Percentiles rank a stretch among this genome's conserved stretches.
These are phyloP conservation scores for Pythium plurisporium DNA, from an alignment of 352 stramenopile genomes.

Conservation along the genomic window DNA sequence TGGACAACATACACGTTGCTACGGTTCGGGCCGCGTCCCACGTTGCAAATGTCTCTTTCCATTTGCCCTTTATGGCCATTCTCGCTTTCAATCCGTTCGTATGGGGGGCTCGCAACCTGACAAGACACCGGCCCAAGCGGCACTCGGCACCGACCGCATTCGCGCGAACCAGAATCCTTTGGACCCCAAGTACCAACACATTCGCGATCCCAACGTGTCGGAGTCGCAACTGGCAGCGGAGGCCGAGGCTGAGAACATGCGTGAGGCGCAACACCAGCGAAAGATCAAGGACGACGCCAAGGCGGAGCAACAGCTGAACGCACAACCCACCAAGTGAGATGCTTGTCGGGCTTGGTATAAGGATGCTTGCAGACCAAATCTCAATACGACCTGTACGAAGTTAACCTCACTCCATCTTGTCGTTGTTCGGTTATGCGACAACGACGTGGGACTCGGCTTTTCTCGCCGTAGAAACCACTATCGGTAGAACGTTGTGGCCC, in stretches of 20 bases:
- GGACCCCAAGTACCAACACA: slow-evolving; percentile 1
- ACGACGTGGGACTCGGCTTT: not conserved
- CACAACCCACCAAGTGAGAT: not conserved
- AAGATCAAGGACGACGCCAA: not conserved
- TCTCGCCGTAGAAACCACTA: no score
- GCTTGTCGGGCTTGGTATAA: no score
- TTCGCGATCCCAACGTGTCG: not conserved
- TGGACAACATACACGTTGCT: not conserved
- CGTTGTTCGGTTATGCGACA: not conserved
- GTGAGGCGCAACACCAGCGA: not conserved
- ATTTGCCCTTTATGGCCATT: not conserved
- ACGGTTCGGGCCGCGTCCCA: not conserved
- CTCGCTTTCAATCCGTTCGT: not conserved
- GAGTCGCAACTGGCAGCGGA: slow-evolving; percentile 11
- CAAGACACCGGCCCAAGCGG: not conserved
- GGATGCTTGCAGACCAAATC: no score
- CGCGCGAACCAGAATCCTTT: slow-evolving; percentile 1
- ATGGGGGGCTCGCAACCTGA: slow-evolving; percentile 10
- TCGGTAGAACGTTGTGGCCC: no score
- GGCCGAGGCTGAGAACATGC: slow-evolving; percentile 5
- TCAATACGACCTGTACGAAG: no score
- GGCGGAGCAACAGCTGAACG: not conserved
- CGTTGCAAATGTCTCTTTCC: not conserved
- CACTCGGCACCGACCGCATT: not conserved
- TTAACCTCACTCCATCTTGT: no score